Conservation (phyloP, 306 rosid genomes). For the Pyrus communis region DNA sequence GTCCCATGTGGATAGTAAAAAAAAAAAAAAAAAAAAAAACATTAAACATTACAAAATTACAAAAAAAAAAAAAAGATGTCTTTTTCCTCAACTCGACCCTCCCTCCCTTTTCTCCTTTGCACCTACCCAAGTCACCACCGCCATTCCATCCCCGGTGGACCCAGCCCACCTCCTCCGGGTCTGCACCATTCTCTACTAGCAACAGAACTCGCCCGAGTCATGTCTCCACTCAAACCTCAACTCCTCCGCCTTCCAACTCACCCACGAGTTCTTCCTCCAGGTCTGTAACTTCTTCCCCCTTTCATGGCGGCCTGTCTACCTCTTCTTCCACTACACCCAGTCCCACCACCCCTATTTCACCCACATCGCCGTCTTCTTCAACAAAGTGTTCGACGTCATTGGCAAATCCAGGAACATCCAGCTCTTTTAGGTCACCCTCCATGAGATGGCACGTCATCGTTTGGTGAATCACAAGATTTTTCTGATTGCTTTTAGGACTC, state of each 20-base stretch:
- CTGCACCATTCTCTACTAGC: conserved; percentile 75
- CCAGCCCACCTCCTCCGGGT: conserved; percentile 51
- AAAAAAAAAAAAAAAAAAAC: no score
- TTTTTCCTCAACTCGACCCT: no score
- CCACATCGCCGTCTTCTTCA: conserved; percentile 14
- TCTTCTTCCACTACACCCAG: conserved; percentile 44
- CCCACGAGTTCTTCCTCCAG: conserved; percentile 71
- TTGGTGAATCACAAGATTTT: no score
- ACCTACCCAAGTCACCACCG: neutral
- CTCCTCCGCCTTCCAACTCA: conserved; percentile 43
- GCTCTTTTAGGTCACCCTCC: no score
- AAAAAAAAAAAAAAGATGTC: no score
- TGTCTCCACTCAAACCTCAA: conserved; percentile 55
- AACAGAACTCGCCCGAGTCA: conserved; percentile 54
- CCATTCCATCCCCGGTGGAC: conserved; percentile 41
- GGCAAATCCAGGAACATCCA: no score
- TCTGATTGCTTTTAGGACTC: no score
- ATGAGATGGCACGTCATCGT: no score
- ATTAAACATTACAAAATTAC: no score
- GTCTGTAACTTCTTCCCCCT: conserved; percentile 68
- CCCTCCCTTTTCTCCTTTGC: no score
- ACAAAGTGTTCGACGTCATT: no score
- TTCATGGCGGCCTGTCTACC: conserved; percentile 76
- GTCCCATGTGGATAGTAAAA: no score
- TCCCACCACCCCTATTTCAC: conserved; percentile 33